These are phyloP conservation scores for Pseudogymnoascus sp. DNA, from an alignment of 2,329 filamentous ascomycete species.

Conservation along the genomic window DNA sequence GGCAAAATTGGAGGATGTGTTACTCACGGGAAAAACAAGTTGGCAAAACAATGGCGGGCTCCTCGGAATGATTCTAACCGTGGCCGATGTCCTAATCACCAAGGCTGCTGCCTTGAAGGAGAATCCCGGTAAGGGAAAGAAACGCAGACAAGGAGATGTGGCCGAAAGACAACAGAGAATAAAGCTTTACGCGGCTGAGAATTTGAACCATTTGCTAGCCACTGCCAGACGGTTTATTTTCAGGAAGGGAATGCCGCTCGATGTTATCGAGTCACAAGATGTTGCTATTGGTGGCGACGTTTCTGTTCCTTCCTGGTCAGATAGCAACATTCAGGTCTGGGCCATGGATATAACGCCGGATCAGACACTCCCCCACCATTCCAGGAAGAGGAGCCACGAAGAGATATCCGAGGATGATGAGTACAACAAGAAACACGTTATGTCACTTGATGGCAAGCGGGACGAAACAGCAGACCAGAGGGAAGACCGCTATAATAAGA, in stretches of 20 bases:
- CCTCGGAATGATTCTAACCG: conserved; percentile 74
- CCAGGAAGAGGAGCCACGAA: conserved; percentile 41
- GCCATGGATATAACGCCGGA: conserved; percentile 52
- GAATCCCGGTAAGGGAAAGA: conserved; percentile 30
- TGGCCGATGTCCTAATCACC: conserved; percentile 59
- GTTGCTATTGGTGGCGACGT: conserved; percentile 15
- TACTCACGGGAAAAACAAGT: conserved; percentile 68
- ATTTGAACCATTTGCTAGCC: conserved; percentile 73
- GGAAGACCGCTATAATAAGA: conserved; percentile 37
- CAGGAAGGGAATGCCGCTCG: conserved; percentile 70
- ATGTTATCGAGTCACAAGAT: conserved; percentile 56
- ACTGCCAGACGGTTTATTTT: conserved; percentile 80
- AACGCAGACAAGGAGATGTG: conserved; percentile 20
- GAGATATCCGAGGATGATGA: conserved; percentile 34
- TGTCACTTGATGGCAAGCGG: conserved; percentile 10
- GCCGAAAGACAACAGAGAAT: conserved; percentile 35
- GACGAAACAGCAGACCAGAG: conserved; percentile 30
- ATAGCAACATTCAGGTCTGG: conserved; percentile 77
- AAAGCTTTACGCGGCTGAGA: conserved; percentile 71
- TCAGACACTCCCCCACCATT: conserved; percentile 22
- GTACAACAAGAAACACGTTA: conserved; percentile 10
- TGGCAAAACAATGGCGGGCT: conserved; percentile 77
- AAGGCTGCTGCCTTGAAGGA: conserved; percentile 39
- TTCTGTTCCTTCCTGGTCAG: conserved; percentile 58
- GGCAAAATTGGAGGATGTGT: conserved; percentile 64